Evolutionary conservation across 495 filamentous ascomycete species (phyloP).

Genomic region (Lophiotrema nucula): DNA sequence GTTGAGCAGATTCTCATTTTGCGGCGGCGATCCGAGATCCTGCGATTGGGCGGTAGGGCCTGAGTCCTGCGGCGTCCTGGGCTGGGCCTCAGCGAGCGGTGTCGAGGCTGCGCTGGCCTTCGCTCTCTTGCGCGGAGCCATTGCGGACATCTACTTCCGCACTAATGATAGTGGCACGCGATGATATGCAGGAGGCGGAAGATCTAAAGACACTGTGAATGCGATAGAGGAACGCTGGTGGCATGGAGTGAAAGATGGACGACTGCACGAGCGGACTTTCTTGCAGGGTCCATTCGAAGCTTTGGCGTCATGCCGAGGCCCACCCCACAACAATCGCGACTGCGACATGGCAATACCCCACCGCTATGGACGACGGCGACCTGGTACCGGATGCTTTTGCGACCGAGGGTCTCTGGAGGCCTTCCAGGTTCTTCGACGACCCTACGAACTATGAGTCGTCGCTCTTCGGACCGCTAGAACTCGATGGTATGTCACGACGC

Average conservation of each 20-base stretch:
- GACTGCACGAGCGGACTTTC: background rate
- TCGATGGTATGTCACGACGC: constrained; percentile 34
- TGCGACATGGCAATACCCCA: background rate
- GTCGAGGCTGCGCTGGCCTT: constrained; percentile 36
- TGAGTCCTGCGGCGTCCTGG: constrained; percentile 31
- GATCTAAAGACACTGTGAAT: background rate
- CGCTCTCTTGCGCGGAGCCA: constrained; percentile 35
- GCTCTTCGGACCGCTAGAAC: constrained; percentile 30
- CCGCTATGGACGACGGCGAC: constrained; percentile 21
- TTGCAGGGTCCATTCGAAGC: background rate
- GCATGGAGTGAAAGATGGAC: background rate
- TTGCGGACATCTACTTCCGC: constrained; percentile 8
- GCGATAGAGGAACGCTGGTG: background rate
- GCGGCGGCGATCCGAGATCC: constrained; percentile 13
- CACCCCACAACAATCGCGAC: constrained; percentile 1
- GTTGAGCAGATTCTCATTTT: constrained; percentile 45
- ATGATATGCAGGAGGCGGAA: background rate
- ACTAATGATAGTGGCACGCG: too few species aligned
- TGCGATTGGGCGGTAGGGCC: constrained; percentile 14
- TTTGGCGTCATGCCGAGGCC: constrained; percentile 25
- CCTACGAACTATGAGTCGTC: constrained; percentile 13
- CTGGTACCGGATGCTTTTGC: constrained; percentile 15
- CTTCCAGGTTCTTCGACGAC: constrained; percentile 25
- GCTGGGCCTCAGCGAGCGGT: constrained; percentile 33
- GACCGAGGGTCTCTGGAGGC: constrained; percentile 23